Evolutionary conservation across 2,329 filamentous ascomycete genomes (phyloP).

Genomic region (Basipetospora chlamydospora): DNA sequence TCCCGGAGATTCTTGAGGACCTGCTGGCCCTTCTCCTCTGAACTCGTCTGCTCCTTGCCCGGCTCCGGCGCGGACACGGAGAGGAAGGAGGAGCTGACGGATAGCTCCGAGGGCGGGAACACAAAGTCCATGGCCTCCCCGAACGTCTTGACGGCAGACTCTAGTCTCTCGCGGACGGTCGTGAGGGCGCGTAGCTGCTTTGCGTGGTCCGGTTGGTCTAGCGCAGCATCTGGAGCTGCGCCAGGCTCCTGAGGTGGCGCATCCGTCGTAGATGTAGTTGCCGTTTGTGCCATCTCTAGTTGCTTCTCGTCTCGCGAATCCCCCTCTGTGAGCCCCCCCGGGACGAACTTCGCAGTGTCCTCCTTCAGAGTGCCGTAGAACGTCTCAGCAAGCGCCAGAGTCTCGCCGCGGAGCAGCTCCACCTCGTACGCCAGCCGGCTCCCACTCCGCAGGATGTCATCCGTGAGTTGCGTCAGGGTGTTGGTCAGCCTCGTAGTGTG

Average conservation of each 20-base stretch:
- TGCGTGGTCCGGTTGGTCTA: constrained; percentile 50
- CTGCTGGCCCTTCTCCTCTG: constrained; percentile 76
- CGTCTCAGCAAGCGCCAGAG: constrained; percentile 63
- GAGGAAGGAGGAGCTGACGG: constrained; percentile 71
- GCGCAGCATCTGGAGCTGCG: constrained; percentile 6
- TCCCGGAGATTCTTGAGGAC: constrained; percentile 55
- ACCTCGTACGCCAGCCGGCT: constrained; percentile 87
- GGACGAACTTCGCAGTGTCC: constrained; percentile 61
- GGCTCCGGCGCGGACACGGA: constrained; percentile 78
- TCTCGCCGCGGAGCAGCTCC: constrained; percentile 80
- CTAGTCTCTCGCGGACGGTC: constrained; percentile 68
- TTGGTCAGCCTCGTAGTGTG: constrained; percentile 73
- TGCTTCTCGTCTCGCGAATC: too few relatives aligned
- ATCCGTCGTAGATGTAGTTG: neutral
- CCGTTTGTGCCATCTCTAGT: too few relatives aligned
- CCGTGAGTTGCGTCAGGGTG: constrained; percentile 75
- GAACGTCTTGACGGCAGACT: constrained; percentile 80
- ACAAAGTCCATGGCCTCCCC: constrained; percentile 94
- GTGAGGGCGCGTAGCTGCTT: constrained; percentile 69
- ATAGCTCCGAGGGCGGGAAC: constrained; percentile 75
- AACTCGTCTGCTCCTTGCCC: constrained; percentile 46
- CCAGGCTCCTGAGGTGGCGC: constrained; percentile 9
- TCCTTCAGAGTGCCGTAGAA: constrained; percentile 57
- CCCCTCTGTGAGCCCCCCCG: constrained; percentile 27
- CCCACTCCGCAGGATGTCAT: constrained; percentile 84